Evolutionary conservation across 352 stramenopile genomes (phyloP), one percentile per base, ranked within the genome.

Genomic region (Blastocystis sp.): DNA sequence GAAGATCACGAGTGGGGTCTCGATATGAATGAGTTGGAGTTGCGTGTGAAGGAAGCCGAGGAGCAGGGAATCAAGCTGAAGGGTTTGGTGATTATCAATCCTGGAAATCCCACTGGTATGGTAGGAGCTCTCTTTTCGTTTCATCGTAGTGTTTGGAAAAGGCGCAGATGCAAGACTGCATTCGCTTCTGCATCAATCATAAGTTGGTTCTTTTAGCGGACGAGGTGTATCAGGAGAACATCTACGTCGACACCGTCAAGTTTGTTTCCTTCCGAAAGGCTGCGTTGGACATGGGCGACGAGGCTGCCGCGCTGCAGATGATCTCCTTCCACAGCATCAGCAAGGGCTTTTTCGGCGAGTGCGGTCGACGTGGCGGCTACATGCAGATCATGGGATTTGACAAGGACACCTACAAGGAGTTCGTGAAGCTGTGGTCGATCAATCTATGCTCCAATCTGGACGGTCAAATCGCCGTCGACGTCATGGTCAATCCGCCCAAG

Each of bases 171-270:
- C 88, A 94, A 67, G 93, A 96, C 85, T 96, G 99, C 86, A 93
- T 98, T 65, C 88, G 91, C 64, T 98, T 98, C 84, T 98, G 94
- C 89, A 90, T 92, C 78, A 88, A 93, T 64, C 90, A 98, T 84
- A 91, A 94, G 38, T 72, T 98, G 34, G 90, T 98, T 38, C 89
- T 99, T 54, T 88, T 98, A 56, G 94, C 95, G 0, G 96, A 99
- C 87, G 95, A 98, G 88, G 95, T 98, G 11, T 98, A 99, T 90
- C 96, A 99, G 88, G 94, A 97, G 88, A 99, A 99, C 90, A 94
- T 98, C 63, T 99, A 97, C 88, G 92, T 93, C 27, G 88, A 93
- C 32, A 91, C 92, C 69, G 93, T 93, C 86, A 87, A 91, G 84
- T 99, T 99, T 86, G 90, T 96, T 57, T 97, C 93, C 73, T 96